These are phyloP conservation scores for Rhizophora apiculata DNA, from an alignment of 345 rosid species.

Conservation along the genomic window DNA sequence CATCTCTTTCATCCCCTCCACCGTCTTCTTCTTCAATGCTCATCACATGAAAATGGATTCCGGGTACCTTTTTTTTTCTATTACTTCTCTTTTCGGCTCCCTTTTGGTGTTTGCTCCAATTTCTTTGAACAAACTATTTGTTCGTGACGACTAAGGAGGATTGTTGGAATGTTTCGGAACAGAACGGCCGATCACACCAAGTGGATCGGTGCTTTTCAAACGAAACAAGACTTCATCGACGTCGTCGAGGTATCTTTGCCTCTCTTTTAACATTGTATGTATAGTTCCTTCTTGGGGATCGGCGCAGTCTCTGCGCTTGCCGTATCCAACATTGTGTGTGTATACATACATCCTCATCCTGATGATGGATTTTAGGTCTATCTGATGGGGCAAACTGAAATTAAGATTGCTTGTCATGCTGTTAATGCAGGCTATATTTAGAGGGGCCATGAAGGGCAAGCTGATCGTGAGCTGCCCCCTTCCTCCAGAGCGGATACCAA, in stretches of 20 bases:
- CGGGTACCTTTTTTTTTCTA: conserved; percentile 41
- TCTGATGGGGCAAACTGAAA: neutral
- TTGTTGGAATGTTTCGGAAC: conserved; percentile 16
- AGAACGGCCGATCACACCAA: conserved; percentile 92
- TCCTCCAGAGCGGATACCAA: conserved; percentile 77
- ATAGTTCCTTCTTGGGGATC: neutral
- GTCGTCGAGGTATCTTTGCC: conserved; percentile 67
- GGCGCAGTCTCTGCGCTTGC: too few species aligned
- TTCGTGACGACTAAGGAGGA: neutral
- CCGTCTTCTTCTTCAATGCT: conserved; percentile 89
- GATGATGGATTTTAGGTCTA: neutral
- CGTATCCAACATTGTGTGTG: too few species aligned
- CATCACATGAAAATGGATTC: conserved; percentile 97
- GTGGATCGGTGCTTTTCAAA: conserved; percentile 80
- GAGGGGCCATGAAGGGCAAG: conserved; percentile 98
- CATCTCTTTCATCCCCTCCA: conserved; percentile 64
- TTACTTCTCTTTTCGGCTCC: neutral
- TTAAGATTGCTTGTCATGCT: neutral
- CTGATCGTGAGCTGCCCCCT: conserved; percentile 72
- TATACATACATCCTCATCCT: neutral
- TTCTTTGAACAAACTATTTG: neutral
- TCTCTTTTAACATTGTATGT: neutral
- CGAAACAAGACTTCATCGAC: conserved; percentile 85
- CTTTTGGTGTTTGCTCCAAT: neutral
- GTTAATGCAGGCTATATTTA: conserved; percentile 60